Conservation (phyloP, 1,139 yeast species). For the Blastobotrys petasosporus region DNA sequence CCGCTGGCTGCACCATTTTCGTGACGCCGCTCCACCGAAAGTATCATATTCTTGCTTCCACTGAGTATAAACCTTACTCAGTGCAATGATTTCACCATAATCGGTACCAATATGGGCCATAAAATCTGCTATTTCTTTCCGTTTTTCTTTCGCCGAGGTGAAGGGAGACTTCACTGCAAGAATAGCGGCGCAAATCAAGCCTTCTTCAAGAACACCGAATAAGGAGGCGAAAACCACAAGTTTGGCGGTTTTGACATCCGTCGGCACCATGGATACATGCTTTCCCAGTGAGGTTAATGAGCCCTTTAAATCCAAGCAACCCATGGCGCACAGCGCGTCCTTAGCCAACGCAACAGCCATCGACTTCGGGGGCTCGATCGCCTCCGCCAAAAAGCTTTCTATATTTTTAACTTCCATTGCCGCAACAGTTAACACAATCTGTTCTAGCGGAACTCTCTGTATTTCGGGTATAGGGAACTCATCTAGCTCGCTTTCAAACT, state of each 20-base stretch:
- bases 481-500: slow-evolving; percentile 50
- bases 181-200: slow-evolving; percentile 70
- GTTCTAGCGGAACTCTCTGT: slow-evolving; percentile 73
- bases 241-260: slow-evolving; percentile 84
- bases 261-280: slow-evolving; percentile 72
- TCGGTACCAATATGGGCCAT: slow-evolving; percentile 41
- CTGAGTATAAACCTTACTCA: slow-evolving; percentile 48
- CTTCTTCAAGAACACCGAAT: slow-evolving; percentile 75
- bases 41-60: slow-evolving; percentile 35
- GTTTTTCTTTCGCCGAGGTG: slow-evolving; percentile 51
- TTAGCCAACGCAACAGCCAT: slow-evolving; percentile 59
- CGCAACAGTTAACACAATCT: slow-evolving; percentile 73
- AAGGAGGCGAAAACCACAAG: slow-evolving; percentile 70
- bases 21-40: slow-evolving; percentile 27
- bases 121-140: slow-evolving; percentile 55
- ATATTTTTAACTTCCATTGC: slow-evolving; percentile 82
- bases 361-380: slow-evolving; percentile 74
- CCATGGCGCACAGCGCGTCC: slow-evolving; percentile 57
- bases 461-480: slow-evolving; percentile 85
- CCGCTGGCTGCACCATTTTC: slow-evolving; percentile 55
- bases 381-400: slow-evolving; percentile 58
- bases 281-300: slow-evolving; percentile 72
- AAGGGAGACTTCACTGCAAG: slow-evolving; percentile 73
- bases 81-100: slow-evolving; percentile 70
- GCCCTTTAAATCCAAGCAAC: slow-evolving; percentile 54